Conservation (phyloP, 2,329 filamentous ascomycete genomes). For the Pseudogymnoascus sp. region DNA sequence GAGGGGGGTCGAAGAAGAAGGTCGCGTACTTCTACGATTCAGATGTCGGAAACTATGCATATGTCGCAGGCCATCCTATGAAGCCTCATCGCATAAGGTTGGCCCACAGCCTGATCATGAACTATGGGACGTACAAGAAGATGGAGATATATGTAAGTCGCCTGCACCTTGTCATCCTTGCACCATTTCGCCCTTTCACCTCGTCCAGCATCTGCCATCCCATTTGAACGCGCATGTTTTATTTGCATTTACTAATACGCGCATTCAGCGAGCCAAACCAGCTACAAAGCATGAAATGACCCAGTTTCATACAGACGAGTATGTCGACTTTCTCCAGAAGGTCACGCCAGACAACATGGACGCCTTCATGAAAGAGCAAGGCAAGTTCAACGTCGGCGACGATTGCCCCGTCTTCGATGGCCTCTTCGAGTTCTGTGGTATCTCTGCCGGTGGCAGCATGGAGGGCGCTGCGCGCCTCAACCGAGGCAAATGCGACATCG, state of each 20-base stretch:
- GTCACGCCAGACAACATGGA: slow-evolving; percentile 99
- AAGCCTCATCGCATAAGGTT: slow-evolving; percentile 94
- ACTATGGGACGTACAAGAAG: slow-evolving; percentile 90
- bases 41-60: slow-evolving; percentile 96
- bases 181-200: background rate
- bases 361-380: slow-evolving; percentile 80
- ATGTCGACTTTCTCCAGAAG: slow-evolving; percentile 89
- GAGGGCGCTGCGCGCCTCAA: slow-evolving; percentile 87
- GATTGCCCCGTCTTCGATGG: slow-evolving; percentile 98
- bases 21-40: slow-evolving; percentile 98
- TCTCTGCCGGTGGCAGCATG: slow-evolving; percentile 89
- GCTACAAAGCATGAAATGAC: slow-evolving; percentile 85
- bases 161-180: background rate
- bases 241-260: slow-evolving; percentile 3
- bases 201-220: slow-evolving; percentile 11
- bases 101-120: slow-evolving; percentile 92
- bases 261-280: slow-evolving; percentile 65
- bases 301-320: slow-evolving; percentile 90
- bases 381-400: slow-evolving; percentile 88
- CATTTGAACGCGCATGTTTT: background rate
- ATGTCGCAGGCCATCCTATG: slow-evolving; percentile 95
- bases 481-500: slow-evolving; percentile 88
- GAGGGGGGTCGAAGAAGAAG: slow-evolving; percentile 59
- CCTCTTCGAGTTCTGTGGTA: slow-evolving; percentile 91
- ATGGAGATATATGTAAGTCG: slow-evolving; percentile 87